phyloP scores from a whole-genome alignment of 2,329 filamentous ascomycete genomes.

The Hymenoscyphus scutula region DNA sequence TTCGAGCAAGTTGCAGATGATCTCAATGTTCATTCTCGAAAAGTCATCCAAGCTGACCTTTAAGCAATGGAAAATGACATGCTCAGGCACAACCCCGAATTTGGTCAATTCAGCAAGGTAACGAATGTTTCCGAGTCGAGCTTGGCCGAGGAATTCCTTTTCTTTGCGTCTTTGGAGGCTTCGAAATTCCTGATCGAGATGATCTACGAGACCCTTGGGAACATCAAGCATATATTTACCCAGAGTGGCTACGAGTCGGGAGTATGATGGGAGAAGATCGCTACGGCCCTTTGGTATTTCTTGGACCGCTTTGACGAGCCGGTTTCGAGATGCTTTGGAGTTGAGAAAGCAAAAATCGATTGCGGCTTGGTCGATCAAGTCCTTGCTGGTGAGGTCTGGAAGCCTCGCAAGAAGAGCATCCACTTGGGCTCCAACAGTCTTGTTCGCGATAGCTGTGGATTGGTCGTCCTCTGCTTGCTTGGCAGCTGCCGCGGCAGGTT shows the following conservation, averaged over 20 bases:
- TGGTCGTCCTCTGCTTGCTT: constrained; percentile 70
- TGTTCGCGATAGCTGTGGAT: constrained; percentile 94
- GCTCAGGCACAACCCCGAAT: constrained; percentile 95
- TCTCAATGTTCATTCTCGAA: constrained; percentile 98
- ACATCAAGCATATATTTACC: constrained; percentile 93
- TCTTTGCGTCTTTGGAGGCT: constrained; percentile 95
- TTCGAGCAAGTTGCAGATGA: constrained; percentile 92
- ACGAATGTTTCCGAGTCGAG: constrained; percentile 91
- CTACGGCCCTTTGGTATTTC: constrained; percentile 93
- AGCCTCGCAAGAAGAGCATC: constrained; percentile 83
- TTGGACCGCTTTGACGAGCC: constrained; percentile 86
- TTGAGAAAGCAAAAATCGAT: constrained; percentile 98
- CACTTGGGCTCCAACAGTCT: constrained; percentile 94
- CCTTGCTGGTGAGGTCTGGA: constrained; percentile 90
- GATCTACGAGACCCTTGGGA: constrained; percentile 85
- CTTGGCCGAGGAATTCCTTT: constrained; percentile 94
- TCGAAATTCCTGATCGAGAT: constrained; percentile 94
- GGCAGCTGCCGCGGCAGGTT: constrained; percentile 41
- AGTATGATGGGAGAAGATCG: constrained; percentile 86
- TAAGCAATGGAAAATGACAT: constrained; percentile 97
- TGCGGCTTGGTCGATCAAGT: constrained; percentile 85
- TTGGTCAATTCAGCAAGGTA: constrained; percentile 97
- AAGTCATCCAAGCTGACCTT: constrained; percentile 98
- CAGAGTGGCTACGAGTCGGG: constrained; percentile 88
- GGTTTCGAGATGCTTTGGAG: constrained; percentile 94